Base-by-base conservation (phyloP, 2,329 filamentous ascomycete genomes). In the Ceratocystis lukuohia region DNA sequence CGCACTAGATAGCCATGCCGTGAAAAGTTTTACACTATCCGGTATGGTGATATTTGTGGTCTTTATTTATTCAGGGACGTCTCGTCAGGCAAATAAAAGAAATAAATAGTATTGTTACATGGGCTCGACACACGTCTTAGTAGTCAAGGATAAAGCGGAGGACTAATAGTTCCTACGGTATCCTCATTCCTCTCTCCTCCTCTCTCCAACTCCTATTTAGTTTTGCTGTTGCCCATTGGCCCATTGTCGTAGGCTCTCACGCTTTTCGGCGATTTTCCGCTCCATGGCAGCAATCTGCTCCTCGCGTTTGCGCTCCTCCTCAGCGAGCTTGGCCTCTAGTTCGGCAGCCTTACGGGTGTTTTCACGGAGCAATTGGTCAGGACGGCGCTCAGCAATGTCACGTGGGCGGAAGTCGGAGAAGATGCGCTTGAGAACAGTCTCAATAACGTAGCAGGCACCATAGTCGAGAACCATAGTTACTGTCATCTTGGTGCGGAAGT, bases 401-500 rank as follows among this genome's bases (percentile, higher is more conserved):
- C 96, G 93, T 1, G 94, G 91, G 70, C 85, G 86, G 78, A 90
- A 96, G 76, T 99, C 94, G 70, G 88, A 93, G 76, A 97, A 99
- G 37, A 88, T 75, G 63, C 75, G 78, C 82, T 99, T 99, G 71
- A 99, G 81, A 0, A 85, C 82, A 70, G 92, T 87, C 78, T 99
- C 94, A 68, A 97, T 89, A 45, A 90, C 69, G 80, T 85, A 97
- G 79, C 94, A 99, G 15, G 87, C 88, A 1, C 79, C 84, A 74
- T 92, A 99, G 76, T 99, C 94, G 45, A 93, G 72, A 5, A 92
- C 75, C 94, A 99, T 99, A 72, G 90, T 81, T 0, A 78, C 76
- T 0, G 91, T 95, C 79, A 99, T 86, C 64, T 88, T 93, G 56
- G 82, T 74, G 80, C 96, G 96, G 83, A 99, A 99, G 71, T 96